phyloP scores from a whole-genome alignment of 495 filamentous ascomycete species.

The Diplogelasinospora grovesii region DNA sequence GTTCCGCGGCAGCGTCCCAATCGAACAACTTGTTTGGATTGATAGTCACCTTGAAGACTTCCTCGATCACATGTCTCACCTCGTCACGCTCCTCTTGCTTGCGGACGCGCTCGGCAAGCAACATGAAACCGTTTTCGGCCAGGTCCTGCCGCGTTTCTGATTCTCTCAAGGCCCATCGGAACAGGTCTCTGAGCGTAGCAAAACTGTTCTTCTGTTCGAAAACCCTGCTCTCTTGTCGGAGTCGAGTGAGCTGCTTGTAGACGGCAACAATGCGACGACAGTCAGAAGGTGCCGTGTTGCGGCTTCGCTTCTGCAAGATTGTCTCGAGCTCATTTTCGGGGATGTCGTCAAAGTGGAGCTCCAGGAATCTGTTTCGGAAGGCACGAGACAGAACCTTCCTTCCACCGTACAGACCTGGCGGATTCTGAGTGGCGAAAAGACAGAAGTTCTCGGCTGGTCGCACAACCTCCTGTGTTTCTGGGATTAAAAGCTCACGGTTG shows the following conservation, averaged over 20 bases:
- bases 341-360: conserved; percentile 97
- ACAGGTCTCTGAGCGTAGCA: conserved; percentile 92
- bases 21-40: conserved; percentile 68
- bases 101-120: conserved; percentile 89
- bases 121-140: conserved; percentile 89
- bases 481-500: conserved; percentile 94
- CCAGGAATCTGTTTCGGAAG: conserved; percentile 93
- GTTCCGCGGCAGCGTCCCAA: conserved; percentile 43
- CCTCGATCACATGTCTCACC: conserved; percentile 84
- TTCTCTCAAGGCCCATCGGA: conserved; percentile 87
- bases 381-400: conserved; percentile 88
- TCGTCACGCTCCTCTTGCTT: conserved; percentile 77
- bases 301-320: conserved; percentile 80
- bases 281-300: conserved; percentile 82
- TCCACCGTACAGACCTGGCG: conserved; percentile 90
- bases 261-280: conserved; percentile 86
- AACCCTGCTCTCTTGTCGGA: conserved; percentile 80
- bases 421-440: conserved; percentile 98
- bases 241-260: conserved; percentile 79
- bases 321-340: conserved; percentile 90
- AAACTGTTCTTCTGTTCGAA: conserved; percentile 99
- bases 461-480: conserved; percentile 91
- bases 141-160: conserved; percentile 83
- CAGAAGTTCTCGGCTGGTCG: conserved; percentile 92
- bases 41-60: conserved; percentile 81